phyloP scores from a whole-genome alignment of 768 basidiomycete genomes.

The Leucosporidium creatinivorum region DNA sequence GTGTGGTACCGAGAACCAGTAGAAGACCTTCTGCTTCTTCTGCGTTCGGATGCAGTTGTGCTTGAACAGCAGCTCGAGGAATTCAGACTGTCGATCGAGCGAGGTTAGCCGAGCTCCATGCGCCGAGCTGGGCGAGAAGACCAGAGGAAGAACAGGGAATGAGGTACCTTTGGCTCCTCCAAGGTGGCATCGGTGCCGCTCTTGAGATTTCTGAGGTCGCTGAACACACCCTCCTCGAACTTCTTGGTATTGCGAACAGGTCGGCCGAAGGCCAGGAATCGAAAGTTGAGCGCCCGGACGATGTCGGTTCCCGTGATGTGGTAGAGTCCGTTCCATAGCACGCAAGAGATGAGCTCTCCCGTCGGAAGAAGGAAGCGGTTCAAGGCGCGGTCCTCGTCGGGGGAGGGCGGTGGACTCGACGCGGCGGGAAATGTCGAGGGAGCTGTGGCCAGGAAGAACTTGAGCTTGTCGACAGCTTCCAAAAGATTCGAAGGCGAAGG shows the following conservation, averaged over 20 bases:
- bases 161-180: slow-evolving; percentile 96
- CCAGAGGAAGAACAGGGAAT: too few species aligned
- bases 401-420: slow-evolving; percentile 42
- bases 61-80: slow-evolving; percentile 89
- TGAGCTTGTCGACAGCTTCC: slow-evolving; percentile 70
- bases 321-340: slow-evolving; percentile 82
- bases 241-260: slow-evolving; percentile 92
- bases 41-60: slow-evolving; percentile 95
- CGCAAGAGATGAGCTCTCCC: slow-evolving; percentile 77
- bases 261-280: slow-evolving; percentile 83
- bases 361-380: slow-evolving; percentile 81
- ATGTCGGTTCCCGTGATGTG: slow-evolving; percentile 97
- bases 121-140: too few species aligned
- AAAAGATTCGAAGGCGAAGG: neutral
- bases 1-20: slow-evolving; percentile 96
- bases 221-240: slow-evolving; percentile 94
- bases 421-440: slow-evolving; percentile 45
- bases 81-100: slow-evolving; percentile 58
- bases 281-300: slow-evolving; percentile 85
- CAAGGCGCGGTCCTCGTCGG: slow-evolving; percentile 46
- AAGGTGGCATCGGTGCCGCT: slow-evolving; percentile 85
- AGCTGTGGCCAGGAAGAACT: slow-evolving; percentile 55
- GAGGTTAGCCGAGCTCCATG: neutral
- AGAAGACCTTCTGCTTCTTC: slow-evolving; percentile 99
- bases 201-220: slow-evolving; percentile 85